These are phyloP conservation scores for Aspergillus sp. DNA, from an alignment of 2,329 filamentous ascomycete genomes.

Conservation along the genomic window DNA sequence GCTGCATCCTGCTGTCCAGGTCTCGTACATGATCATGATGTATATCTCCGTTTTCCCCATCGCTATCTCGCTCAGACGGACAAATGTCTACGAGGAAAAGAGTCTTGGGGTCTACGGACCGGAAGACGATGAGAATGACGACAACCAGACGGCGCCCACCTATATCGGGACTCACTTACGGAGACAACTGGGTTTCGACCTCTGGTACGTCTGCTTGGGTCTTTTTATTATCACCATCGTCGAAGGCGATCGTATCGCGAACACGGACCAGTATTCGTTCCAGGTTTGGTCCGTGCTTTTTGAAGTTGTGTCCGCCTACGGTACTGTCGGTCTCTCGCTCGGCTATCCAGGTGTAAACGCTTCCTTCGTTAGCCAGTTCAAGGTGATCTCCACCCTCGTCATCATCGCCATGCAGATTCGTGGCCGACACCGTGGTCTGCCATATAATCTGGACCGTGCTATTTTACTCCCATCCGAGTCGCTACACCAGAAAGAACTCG, in stretches of 20 bases:
- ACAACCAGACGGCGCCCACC: constrained; percentile 63
- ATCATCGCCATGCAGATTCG: constrained; percentile 68
- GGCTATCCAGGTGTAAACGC: constrained; percentile 76
- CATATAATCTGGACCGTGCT: constrained; percentile 68
- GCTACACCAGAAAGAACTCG: constrained; percentile 60
- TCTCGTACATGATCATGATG: constrained; percentile 99
- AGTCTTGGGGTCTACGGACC: constrained; percentile 70
- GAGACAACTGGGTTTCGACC: constrained; percentile 89
- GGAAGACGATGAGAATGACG: constrained; percentile 52
- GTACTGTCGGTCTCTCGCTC: constrained; percentile 87
- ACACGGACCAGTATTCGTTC: constrained; percentile 58
- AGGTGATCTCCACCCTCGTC: constrained; percentile 64
- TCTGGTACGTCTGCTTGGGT: constrained; percentile 95
- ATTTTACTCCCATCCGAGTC: constrained; percentile 67
- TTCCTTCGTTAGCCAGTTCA: constrained; percentile 81
- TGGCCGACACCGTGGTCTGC: constrained; percentile 64
- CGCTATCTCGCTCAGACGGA: constrained; percentile 87
- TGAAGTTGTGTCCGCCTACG: constrained; percentile 86
- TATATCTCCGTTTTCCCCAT: constrained; percentile 97
- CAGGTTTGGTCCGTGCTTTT: constrained; percentile 72
- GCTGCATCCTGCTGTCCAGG: constrained; percentile 86
- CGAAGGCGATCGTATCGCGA: constrained; percentile 71
- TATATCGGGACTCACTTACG: constrained; percentile 92
- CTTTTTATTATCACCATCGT: constrained; percentile 90
- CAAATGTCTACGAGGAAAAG: constrained; percentile 91